Conservation (phyloP, 2,329 filamentous ascomycete species). For the Calonectria fujianensis region DNA sequence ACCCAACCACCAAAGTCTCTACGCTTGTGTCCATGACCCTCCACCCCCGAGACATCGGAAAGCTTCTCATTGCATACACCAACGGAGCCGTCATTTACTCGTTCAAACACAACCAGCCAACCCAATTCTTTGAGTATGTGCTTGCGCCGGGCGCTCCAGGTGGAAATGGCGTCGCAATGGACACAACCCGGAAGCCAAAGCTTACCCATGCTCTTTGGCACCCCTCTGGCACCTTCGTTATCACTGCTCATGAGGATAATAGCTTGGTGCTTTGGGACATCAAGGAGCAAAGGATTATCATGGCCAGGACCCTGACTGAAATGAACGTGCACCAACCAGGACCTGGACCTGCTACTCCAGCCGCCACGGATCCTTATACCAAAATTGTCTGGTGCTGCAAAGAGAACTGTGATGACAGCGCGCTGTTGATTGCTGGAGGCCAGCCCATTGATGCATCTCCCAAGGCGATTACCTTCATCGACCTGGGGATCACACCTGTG, state of each 20-base stretch:
- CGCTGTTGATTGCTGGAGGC: constrained; percentile 89
- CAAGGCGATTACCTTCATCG: constrained; percentile 90
- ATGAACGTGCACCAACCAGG: constrained; percentile 82
- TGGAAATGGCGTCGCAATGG: constrained; percentile 80
- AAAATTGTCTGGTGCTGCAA: constrained; percentile 96
- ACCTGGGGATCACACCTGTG: constrained; percentile 90
- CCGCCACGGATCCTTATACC: constrained; percentile 83
- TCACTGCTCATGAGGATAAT: constrained; percentile 92
- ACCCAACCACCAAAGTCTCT: constrained; percentile 76
- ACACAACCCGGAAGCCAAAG: constrained; percentile 80
- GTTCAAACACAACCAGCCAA: constrained; percentile 90
- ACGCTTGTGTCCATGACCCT: constrained; percentile 86
- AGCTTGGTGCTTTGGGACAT: constrained; percentile 96
- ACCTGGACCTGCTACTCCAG: constrained; percentile 69
- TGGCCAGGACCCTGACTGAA: constrained; percentile 87
- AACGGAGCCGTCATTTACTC: constrained; percentile 93
- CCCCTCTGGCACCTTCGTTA: constrained; percentile 91
- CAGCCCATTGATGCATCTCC: constrained; percentile 78
- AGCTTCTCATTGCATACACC: constrained; percentile 91
- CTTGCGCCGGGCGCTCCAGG: constrained; percentile 89
- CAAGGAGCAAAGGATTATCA: constrained; percentile 88
- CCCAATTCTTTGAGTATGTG: constrained; percentile 88
- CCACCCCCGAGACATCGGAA: constrained; percentile 94
- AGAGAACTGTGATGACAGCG: constrained; percentile 94
- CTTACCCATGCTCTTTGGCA: constrained; percentile 94